phyloP scores from a whole-genome alignment of 768 basidiomycete species.

The Naganishia kalamii region DNA sequence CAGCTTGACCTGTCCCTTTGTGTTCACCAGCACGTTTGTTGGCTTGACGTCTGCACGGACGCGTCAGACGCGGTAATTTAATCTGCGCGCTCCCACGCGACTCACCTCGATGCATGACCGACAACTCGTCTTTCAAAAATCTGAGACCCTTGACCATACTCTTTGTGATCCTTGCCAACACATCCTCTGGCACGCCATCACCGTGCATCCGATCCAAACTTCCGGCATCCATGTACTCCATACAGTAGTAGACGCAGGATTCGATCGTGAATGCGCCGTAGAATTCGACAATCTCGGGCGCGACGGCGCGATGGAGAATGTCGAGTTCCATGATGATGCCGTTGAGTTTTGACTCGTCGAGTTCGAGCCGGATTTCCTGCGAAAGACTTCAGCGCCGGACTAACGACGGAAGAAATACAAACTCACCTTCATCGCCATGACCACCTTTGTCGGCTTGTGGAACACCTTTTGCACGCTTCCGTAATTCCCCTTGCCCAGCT shows the following conservation, averaged over 20 bases:
- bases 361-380: slow-evolving; percentile 95
- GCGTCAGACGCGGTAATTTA: no score
- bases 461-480: slow-evolving; percentile 94
- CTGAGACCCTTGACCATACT: slow-evolving; percentile 82
- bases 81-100: no score
- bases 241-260: slow-evolving; percentile 99
- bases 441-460: slow-evolving; percentile 87
- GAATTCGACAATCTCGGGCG: slow-evolving; percentile 91
- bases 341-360: slow-evolving; percentile 86
- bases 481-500: slow-evolving; percentile 93
- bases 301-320: slow-evolving; percentile 85
- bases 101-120: slow-evolving; percentile 70
- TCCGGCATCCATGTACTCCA: slow-evolving; percentile 99
- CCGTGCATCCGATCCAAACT: slow-evolving; percentile 74
- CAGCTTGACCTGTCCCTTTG: slow-evolving; percentile 80
- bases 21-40: slow-evolving; percentile 85
- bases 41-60: slow-evolving; percentile 78
- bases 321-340: slow-evolving; percentile 99
- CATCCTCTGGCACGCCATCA: slow-evolving; percentile 64
- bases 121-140: slow-evolving; percentile 89
- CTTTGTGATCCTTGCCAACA: slow-evolving; percentile 71
- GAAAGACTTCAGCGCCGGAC: not conserved
- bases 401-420: not conserved
- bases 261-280: slow-evolving; percentile 99
- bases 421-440: slow-evolving; percentile 97